These are phyloP conservation scores for Fraxinus americana DNA, from an alignment of 257 asterid species.

Conservation along the genomic window DNA sequence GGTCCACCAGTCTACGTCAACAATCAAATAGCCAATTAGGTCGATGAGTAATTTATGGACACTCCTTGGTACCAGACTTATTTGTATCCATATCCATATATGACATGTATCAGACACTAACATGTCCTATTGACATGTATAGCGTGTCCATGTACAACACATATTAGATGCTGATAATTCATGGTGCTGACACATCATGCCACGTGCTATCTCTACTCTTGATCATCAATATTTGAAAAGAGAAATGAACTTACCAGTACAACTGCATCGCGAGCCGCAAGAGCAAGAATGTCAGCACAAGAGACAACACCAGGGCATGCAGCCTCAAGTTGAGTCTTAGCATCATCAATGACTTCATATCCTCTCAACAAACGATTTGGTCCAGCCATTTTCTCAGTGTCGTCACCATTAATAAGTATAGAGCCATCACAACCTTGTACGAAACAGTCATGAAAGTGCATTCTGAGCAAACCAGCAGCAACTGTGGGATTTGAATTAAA, in stretches of 20 bases:
- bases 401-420: conserved; percentile 57
- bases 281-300: conserved; percentile 86
- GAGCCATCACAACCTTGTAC: conserved; percentile 92
- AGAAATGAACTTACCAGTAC: conserved; percentile 36
- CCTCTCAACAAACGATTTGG: conserved; percentile 60
- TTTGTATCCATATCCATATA: too few species aligned
- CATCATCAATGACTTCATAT: conserved; percentile 69
- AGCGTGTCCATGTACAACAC: too few species aligned
- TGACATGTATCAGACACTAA: neutral
- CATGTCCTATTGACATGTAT: neutral
- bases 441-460: conserved; percentile 92
- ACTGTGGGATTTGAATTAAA: conserved; percentile 47
- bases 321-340: conserved; percentile 67
- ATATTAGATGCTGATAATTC: too few species aligned
- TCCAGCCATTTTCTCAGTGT: conserved; percentile 53
- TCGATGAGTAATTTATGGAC: too few species aligned
- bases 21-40: neutral
- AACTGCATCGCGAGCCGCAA: conserved; percentile 92
- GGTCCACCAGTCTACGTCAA: conserved; percentile 36
- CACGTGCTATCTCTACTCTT: too few species aligned
- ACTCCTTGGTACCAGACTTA: too few species aligned
- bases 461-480: conserved; percentile 73
- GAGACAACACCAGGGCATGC: conserved; percentile 76
- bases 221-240: too few species aligned
- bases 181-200: too few species aligned